phyloP scores from a whole-genome alignment of 768 basidiomycete species.

The Pulveroboletus sp. region DNA sequence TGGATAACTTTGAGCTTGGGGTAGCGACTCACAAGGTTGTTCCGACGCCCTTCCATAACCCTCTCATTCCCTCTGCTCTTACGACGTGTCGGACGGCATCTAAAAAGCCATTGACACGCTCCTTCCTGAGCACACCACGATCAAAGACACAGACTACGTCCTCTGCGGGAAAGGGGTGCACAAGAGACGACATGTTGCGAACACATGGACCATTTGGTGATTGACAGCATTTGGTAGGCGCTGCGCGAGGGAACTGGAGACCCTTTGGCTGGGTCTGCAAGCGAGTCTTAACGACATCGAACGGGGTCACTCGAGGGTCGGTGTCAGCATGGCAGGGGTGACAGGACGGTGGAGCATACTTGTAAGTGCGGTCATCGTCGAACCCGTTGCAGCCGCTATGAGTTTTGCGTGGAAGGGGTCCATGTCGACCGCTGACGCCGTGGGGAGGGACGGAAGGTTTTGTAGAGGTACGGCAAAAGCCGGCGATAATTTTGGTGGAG shows the following conservation, averaged over 20 bases:
- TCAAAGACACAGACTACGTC: slow-evolving; percentile 80
- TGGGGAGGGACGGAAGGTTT: not conserved
- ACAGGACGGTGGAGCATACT: slow-evolving; percentile 44
- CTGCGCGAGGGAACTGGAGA: slow-evolving; percentile 49
- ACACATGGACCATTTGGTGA: slow-evolving; percentile 51
- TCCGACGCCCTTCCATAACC: slow-evolving; percentile 94
- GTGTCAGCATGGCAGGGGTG: slow-evolving; percentile 7
- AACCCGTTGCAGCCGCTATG: slow-evolving; percentile 73
- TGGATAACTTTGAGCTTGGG: not conserved
- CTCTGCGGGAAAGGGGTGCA: slow-evolving; percentile 50
- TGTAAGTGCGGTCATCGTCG: slow-evolving; percentile 76
- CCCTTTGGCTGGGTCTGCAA: slow-evolving; percentile 83
- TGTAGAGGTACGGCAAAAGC: slow-evolving; percentile 19
- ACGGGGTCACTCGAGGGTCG: slow-evolving; percentile 84
- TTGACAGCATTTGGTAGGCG: slow-evolving; percentile 65
- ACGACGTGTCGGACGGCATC: slow-evolving; percentile 80
- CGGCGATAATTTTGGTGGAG: slow-evolving; percentile 9
- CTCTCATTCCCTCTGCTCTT: slow-evolving; percentile 74
- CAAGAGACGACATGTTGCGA: slow-evolving; percentile 73
- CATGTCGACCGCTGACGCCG: slow-evolving; percentile 31
- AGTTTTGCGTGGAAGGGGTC: slow-evolving; percentile 75
- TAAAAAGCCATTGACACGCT: slow-evolving; percentile 78
- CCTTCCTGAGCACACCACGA: slow-evolving; percentile 59
- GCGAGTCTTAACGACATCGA: slow-evolving; percentile 96
- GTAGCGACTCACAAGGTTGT: slow-evolving; percentile 68